Evolutionary conservation across 345 rosid species (phyloP), one percentile per base, ranked within the genome.

Genomic region (Passiflora organensis): DNA sequence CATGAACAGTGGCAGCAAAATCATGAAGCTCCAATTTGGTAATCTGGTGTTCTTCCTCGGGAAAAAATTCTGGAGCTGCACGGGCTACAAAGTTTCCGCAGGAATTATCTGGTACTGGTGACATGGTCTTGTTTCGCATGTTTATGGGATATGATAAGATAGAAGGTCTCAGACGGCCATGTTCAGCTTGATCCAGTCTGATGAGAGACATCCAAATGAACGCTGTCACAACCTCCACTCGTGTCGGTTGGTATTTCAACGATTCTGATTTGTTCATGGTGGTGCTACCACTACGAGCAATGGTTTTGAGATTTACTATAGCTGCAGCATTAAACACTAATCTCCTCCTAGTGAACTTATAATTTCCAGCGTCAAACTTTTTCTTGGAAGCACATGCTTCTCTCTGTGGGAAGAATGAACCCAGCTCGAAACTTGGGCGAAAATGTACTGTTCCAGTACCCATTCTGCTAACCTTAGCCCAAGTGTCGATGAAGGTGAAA

Each of bases 191-290:
- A 16, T 36, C 41, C n/a, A 59, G 38, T 43, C 16, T 20, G 8
- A 53, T 59, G 6, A 66, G 71, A 15, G 56, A 28, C 48, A 42
- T 62, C 77, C 76, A 76, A 39, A 79, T 47, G 39, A 76, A 68
- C 15, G 74, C 62, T 4, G 74, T 61, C 14, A 78, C 67, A 1
- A 77, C 78, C 34, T 28, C 34, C 41, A 75, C 62, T 0, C 80
- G 73, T 0, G 80, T 59, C 0, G 66, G 43, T 14, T 39, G 72
- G 50, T 64, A 28, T 8, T 28, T 8, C 8, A 8, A 2, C 36
- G n/a, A n/a, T n/a, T n/a, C n/a, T n/a, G n/a, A n/a, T n/a, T n/a
- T n/a, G n/a, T n/a, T n/a, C n/a, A n/a, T n/a, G n/a, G n/a, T n/a
- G n/a, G 22, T 6, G 10, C n/a, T 14, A 1, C 32, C 13, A 6